Conservation (phyloP, 169 alveolate species). For the Plasmodium vinckei region DNA sequence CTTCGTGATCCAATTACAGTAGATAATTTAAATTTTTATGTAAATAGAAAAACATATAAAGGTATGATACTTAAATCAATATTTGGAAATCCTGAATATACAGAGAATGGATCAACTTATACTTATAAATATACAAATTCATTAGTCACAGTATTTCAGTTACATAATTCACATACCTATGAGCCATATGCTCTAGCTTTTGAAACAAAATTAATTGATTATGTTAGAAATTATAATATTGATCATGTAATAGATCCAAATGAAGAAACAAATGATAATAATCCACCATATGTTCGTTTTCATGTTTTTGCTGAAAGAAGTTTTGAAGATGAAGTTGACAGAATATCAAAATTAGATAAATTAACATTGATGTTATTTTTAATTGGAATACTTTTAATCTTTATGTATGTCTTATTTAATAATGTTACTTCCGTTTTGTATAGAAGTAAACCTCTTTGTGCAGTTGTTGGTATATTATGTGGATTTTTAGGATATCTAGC, state of each 20-base stretch:
- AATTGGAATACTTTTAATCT: constrained; percentile 53
- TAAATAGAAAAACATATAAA: constrained; percentile 44
- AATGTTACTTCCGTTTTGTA: constrained; percentile 64
- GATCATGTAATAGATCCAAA: constrained; percentile 9
- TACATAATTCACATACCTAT: constrained; percentile 15
- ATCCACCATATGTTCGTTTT: constrained; percentile 18
- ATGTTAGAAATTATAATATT: constrained; percentile 43
- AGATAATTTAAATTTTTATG: constrained; percentile 52
- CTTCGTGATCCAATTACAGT: constrained; percentile 33
- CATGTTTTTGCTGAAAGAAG: constrained; percentile 52
- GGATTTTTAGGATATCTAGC: constrained; percentile 86
- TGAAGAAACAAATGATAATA: constrained; percentile 32
- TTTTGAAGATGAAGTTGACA: constrained; percentile 69
- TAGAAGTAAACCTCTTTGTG: constrained; percentile 74
- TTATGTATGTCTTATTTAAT: constrained; percentile 60
- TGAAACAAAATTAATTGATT: constrained; percentile 52
- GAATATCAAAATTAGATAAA: constrained; percentile 52
- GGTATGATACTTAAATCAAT: constrained; percentile 38
- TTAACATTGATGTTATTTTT: constrained; percentile 36
- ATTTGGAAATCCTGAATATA: constrained; percentile 42
- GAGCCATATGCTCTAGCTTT: constrained; percentile 64
- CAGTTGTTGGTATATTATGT: constrained; percentile 84
- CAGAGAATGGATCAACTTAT: constrained; percentile 14
- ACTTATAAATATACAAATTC: constrained; percentile 40
- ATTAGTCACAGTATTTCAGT: constrained; percentile 6